These are phyloP conservation scores for Terfezia claveryi DNA, from an alignment of 495 filamentous ascomycete genomes.

Conservation along the genomic window DNA sequence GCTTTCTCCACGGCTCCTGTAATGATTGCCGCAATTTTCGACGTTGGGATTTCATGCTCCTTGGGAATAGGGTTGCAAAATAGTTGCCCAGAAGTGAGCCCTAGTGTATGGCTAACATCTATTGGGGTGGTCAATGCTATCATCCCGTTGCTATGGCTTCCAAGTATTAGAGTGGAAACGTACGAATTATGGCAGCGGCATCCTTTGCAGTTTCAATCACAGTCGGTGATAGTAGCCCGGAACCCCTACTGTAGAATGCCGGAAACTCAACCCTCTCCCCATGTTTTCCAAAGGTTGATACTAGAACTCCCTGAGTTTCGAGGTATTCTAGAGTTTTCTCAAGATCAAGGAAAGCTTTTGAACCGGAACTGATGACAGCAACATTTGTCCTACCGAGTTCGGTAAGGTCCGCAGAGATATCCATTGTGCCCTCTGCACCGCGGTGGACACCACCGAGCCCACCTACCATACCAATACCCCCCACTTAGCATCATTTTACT, in stretches of 20 bases:
- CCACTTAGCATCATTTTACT: constrained; percentile 2
- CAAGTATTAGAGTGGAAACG: constrained; percentile 12
- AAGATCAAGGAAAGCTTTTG: constrained; percentile 90
- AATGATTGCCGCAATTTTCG: constrained; percentile 54
- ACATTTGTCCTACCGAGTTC: constrained; percentile 84
- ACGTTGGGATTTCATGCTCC: constrained; percentile 42
- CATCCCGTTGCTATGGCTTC: too few species aligned
- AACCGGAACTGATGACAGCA: constrained; percentile 70
- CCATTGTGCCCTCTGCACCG: constrained; percentile 65
- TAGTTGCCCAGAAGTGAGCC: constrained; percentile 48
- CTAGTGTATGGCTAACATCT: constrained; percentile 39
- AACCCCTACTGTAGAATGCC: constrained; percentile 74
- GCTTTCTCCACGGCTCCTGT: constrained; percentile 51
- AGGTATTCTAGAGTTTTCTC: constrained; percentile 78
- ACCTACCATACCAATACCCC: constrained; percentile 3
- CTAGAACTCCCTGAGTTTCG: constrained; percentile 75
- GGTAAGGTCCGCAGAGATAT: constrained; percentile 85
- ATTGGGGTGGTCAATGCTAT: not conserved
- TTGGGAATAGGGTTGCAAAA: constrained; percentile 77
- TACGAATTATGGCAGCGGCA: constrained; percentile 68
- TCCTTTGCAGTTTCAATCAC: constrained; percentile 51
- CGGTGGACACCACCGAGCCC: constrained; percentile 79
- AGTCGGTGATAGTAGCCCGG: constrained; percentile 54
- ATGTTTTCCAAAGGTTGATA: constrained; percentile 59
- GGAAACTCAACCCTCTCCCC: constrained; percentile 52